These are phyloP conservation scores for Trifolium dubium DNA, from an alignment of 306 rosid genomes.

Conservation along the genomic window DNA sequence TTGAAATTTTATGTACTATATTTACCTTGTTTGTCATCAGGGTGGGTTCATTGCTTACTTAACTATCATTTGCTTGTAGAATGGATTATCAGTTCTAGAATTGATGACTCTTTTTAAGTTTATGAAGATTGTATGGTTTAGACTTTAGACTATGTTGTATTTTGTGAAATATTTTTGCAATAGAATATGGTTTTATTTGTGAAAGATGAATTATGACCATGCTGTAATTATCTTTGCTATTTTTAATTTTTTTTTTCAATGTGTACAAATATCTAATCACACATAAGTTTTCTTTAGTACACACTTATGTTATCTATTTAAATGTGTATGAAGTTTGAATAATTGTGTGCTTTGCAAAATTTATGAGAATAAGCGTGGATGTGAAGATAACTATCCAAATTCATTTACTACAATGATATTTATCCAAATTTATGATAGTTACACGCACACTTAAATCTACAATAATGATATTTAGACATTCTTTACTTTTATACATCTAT, in stretches of 20 bases:
- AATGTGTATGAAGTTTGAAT: too few species aligned
- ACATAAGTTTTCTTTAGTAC: too few species aligned
- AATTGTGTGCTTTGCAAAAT: too few species aligned
- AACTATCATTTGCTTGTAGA: slow-evolving; percentile 10
- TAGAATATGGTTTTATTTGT: slow-evolving; percentile 26
- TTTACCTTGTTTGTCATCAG: background rate
- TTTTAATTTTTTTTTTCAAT: background rate
- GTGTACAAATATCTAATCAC: too few species aligned
- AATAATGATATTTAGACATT: too few species aligned
- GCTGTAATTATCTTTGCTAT: background rate
- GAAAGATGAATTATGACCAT: background rate
- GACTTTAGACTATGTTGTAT: background rate
- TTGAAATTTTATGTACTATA: slow-evolving; percentile 22
- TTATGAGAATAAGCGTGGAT: too few species aligned
- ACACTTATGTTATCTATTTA: too few species aligned
- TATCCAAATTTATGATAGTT: too few species aligned
- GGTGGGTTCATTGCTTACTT: background rate
- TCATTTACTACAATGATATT: too few species aligned
- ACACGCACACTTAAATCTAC: too few species aligned
- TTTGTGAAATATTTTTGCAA: background rate
- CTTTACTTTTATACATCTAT: too few species aligned
- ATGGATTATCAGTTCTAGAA: slow-evolving; percentile 5
- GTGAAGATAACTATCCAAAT: too few species aligned
- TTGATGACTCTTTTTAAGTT: background rate
- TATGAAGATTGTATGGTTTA: background rate